phyloP scores from a whole-genome alignment of 2,329 filamentous ascomycete species.

The Calonectria crousiana region DNA sequence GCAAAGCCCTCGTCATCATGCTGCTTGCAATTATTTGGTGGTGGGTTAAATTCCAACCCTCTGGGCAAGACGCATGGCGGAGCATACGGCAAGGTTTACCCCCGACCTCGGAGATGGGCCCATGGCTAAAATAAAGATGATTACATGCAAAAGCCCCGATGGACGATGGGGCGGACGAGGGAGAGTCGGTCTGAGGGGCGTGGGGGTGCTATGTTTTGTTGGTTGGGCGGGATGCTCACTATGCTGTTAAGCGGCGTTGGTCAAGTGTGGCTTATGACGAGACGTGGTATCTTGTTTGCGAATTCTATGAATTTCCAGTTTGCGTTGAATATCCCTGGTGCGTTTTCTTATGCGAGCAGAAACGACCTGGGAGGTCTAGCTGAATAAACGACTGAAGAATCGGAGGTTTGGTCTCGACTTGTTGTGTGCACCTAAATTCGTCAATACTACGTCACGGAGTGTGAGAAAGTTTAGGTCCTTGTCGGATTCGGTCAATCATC shows the following conservation, averaged over 20 bases:
- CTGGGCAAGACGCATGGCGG: conserved; percentile 26
- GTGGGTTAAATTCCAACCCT: conserved; percentile 19
- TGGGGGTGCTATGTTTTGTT: conserved; percentile 16
- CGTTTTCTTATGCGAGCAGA: background rate
- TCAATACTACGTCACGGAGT: background rate
- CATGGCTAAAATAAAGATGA: background rate
- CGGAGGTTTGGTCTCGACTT: background rate
- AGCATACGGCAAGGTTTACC: background rate
- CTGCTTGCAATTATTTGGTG: conserved; percentile 1
- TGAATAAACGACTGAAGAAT: background rate
- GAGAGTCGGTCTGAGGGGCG: background rate
- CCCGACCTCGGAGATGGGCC: background rate
- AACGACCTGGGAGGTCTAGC: background rate
- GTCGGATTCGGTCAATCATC: background rate
- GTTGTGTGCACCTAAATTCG: background rate
- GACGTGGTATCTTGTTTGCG: background rate
- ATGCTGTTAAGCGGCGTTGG: conserved; percentile 1
- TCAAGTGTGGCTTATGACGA: background rate
- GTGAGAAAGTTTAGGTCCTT: background rate
- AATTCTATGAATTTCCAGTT: background rate
- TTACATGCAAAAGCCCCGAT: background rate
- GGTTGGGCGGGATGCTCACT: conserved; percentile 2
- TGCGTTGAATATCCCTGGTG: conserved; percentile 1
- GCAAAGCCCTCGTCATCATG: conserved; percentile 30
- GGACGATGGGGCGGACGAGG: background rate